Percentiles rank a stretch among this genome's conserved stretches.
Conservation (phyloP, 164 flowering plant species). For the Nelumbo lutea region DNA sequence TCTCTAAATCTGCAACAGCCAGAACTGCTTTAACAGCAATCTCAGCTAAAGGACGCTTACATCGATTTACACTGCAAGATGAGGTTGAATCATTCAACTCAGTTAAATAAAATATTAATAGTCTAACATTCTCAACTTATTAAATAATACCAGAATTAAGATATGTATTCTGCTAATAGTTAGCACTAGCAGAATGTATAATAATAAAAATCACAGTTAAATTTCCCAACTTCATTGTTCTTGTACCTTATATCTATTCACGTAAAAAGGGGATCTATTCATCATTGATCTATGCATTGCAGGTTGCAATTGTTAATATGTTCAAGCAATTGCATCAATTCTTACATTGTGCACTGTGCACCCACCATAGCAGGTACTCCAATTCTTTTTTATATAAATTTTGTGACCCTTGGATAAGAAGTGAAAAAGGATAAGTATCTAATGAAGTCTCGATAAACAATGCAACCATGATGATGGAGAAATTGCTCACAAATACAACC, state of each 20-base stretch:
- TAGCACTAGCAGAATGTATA: not conserved
- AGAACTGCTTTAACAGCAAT: constrained; percentile 96
- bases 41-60: constrained; percentile 91
- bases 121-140: not conserved
- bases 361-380: too few species aligned
- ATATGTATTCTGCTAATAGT: too few species aligned
- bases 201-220: not conserved
- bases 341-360: too few species aligned
- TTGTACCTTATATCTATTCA: not conserved
- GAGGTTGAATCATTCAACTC: not conserved
- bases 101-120: not conserved
- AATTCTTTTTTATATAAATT: too few species aligned
- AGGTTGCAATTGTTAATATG: not conserved
- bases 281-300: not conserved
- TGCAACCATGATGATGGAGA: too few species aligned
- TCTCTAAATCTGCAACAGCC: constrained; percentile 95
- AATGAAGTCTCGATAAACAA: too few species aligned
- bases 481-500: too few species aligned
- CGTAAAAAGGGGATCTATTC: not conserved
- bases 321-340: too few species aligned
- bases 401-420: too few species aligned
- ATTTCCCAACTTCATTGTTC: too few species aligned
- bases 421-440: too few species aligned
- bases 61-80: constrained; percentile 81
- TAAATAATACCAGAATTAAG: not conserved